Percentiles rank a stretch among this genome's conserved stretches.
Evolutionary conservation across 352 stramenopile species (phyloP).

Genomic region (Peronospora belbahrii): DNA sequence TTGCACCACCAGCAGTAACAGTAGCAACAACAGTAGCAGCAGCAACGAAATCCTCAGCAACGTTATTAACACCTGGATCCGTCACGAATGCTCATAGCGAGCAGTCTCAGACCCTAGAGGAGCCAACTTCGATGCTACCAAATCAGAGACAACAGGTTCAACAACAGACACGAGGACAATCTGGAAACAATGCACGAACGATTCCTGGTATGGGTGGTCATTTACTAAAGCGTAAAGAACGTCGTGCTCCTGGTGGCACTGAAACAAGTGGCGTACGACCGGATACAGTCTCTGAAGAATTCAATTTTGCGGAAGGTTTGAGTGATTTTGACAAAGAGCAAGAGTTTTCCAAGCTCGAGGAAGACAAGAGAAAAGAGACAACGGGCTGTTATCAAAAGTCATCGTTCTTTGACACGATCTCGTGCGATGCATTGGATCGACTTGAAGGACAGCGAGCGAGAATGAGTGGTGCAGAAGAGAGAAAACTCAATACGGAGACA

Average conservation of each 20-base stretch:
- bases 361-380: constrained; percentile 25
- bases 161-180: constrained; percentile 11
- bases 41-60: no score
- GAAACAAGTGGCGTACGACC: constrained; percentile 8
- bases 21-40: no score
- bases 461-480: constrained; percentile 67
- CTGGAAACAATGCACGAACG: constrained; percentile 28
- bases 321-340: constrained; percentile 74
- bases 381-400: constrained; percentile 83
- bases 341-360: constrained; percentile 65
- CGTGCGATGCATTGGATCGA: constrained; percentile 79
- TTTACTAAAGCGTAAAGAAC: constrained; percentile 72
- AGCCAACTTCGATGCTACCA: no score
- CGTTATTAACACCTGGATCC: constrained; percentile 47
- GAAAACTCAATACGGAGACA: constrained; percentile 85
- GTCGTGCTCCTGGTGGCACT: constrained; percentile 36
- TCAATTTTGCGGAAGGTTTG: constrained; percentile 63
- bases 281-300: constrained; percentile 38
- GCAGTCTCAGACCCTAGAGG: constrained; percentile 1
- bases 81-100: constrained; percentile 31
- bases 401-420: constrained; percentile 88
- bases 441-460: constrained; percentile 61
- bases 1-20: no score
- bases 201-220: constrained; percentile 80
- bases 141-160: constrained; percentile 5